Percentiles rank a stretch among this genome's conserved stretches.
These are phyloP conservation scores for Rhodotorula babjevae DNA, from an alignment of 768 basidiomycete genomes.

Conservation along the genomic window DNA sequence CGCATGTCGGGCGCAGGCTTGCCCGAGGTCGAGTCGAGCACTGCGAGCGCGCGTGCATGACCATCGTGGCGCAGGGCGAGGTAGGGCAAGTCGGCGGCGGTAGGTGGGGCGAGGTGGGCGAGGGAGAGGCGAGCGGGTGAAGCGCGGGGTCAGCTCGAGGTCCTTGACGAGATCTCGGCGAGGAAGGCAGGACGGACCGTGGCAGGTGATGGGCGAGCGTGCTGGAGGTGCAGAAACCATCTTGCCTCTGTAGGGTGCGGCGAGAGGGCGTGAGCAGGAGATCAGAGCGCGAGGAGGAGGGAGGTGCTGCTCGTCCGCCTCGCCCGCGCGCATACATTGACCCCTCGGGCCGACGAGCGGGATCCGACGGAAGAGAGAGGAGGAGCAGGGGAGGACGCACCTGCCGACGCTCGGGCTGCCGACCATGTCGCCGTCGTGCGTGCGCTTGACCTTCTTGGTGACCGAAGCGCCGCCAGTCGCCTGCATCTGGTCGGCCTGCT, in stretches of 20 bases:
- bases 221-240: not conserved
- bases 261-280: not conserved
- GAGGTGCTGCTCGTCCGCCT: not conserved
- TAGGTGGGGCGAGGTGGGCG: not conserved
- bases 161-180: too few relatives aligned
- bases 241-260: not conserved
- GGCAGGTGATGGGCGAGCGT: constrained; percentile 46
- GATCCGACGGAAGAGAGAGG: not conserved
- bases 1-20: constrained; percentile 43
- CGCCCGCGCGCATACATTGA: constrained; percentile 18
- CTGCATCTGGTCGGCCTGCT: not conserved
- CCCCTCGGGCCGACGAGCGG: not conserved
- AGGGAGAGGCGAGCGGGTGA: not conserved
- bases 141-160: not conserved
- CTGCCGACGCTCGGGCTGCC: not conserved
- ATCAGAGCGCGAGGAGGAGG: not conserved
- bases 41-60: constrained; percentile 19
- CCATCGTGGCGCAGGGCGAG: not conserved
- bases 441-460: constrained; percentile 25
- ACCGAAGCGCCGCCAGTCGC: not conserved
- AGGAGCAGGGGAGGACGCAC: not conserved
- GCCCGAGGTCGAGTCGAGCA: constrained; percentile 45
- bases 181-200: constrained; percentile 35
- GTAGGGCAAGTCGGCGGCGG: not conserved
- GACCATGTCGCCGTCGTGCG: not conserved